phyloP scores from a whole-genome alignment of 495 filamentous ascomycete genomes.

The Durotheca rogersii region DNA sequence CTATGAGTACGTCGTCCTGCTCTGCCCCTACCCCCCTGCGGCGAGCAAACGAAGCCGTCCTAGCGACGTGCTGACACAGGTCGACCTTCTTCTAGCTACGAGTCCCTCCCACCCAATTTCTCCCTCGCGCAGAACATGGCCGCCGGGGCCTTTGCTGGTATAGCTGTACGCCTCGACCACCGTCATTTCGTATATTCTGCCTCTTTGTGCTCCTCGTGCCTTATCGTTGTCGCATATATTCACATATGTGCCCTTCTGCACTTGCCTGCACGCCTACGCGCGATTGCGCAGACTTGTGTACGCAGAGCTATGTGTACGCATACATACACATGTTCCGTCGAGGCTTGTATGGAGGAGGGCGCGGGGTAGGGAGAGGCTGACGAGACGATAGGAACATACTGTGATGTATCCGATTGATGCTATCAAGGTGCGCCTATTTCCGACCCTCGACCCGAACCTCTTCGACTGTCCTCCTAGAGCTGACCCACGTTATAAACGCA shows the following conservation, averaged over 20 bases:
- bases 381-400: constrained; percentile 65
- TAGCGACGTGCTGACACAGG: constrained; percentile 19
- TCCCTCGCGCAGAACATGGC: constrained; percentile 74
- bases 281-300: no score
- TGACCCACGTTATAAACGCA: constrained; percentile 43
- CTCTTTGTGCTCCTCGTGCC: no score
- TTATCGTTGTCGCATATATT: no score
- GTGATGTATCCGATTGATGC: constrained; percentile 99
- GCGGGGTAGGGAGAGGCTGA: no score
- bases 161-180: constrained; percentile 69
- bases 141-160: constrained; percentile 94
- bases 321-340: no score
- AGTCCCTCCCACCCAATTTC: constrained; percentile 60
- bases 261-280: no score
- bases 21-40: not conserved
- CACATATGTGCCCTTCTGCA: no score
- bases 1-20: constrained; percentile 51
- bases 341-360: no score
- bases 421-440: constrained; percentile 73
- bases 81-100: constrained; percentile 49
- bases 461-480: no score
- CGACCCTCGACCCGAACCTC: no score
- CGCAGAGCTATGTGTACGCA: no score
- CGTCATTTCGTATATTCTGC: no score
- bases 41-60: not conserved